phyloP scores from a whole-genome alignment of 202 grass and related monocot species.

The Elaeis oleifera region DNA sequence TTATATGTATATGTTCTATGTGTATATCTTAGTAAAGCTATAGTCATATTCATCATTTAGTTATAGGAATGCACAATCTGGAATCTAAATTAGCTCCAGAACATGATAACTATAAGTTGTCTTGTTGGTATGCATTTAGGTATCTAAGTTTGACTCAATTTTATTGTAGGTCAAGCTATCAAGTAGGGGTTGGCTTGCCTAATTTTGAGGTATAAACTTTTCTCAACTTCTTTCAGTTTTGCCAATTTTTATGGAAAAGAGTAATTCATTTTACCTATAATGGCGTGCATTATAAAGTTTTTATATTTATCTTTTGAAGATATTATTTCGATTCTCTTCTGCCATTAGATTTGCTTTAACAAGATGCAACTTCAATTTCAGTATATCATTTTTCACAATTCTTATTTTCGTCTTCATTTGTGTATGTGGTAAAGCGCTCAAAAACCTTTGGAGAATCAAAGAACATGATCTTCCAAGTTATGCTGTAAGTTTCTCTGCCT shows the following conservation, averaged over 20 bases:
- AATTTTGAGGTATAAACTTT: conserved; percentile 45
- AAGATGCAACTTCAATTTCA: conserved; percentile 15
- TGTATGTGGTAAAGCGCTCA: conserved; percentile 33
- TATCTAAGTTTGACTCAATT: conserved; percentile 26
- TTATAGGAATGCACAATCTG: conserved; percentile 1
- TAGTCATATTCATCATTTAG: too few relatives aligned
- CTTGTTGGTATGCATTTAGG: not conserved
- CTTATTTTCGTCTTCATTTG: conserved; percentile 29
- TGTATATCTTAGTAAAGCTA: too few relatives aligned
- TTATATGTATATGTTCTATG: not conserved
- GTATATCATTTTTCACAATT: conserved; percentile 19
- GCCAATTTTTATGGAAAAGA: not conserved
- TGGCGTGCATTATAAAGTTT: too few relatives aligned
- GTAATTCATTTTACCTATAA: too few relatives aligned
- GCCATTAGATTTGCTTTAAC: conserved; percentile 8
- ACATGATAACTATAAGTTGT: not conserved
- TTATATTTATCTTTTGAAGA: not conserved
- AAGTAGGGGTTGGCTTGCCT: conserved; percentile 29
- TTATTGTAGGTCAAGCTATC: conserved; percentile 41
- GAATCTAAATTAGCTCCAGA: too few relatives aligned
- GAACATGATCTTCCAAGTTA: conserved; percentile 39
- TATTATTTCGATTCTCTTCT: not conserved
- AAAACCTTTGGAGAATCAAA: conserved; percentile 39
- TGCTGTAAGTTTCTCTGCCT: conserved; percentile 48
- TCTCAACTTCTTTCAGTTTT: not conserved